These are phyloP conservation scores for Blastocystis sp. DNA, from an alignment of 352 stramenopile genomes.

Conservation along the genomic window DNA sequence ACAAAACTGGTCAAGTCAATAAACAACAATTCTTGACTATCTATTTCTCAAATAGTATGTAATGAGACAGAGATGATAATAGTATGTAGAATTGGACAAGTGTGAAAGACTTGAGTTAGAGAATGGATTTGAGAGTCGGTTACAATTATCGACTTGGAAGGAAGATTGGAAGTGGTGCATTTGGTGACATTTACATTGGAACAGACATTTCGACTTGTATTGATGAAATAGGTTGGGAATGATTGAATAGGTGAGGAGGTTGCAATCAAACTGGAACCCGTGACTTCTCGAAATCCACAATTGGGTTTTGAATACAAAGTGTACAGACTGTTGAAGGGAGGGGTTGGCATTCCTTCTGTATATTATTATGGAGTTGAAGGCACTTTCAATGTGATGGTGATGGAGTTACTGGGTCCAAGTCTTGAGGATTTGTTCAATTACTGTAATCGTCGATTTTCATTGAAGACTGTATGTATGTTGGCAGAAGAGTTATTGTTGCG, in stretches of 20 bases:
- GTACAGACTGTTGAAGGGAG: constrained; percentile 97
- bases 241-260: constrained; percentile 75
- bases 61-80: background rate
- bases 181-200: constrained; percentile 98
- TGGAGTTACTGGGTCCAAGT: constrained; percentile 93
- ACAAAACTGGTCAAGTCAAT: no score
- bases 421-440: constrained; percentile 88
- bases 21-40: no score
- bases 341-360: constrained; percentile 91
- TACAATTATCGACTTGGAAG: constrained; percentile 97
- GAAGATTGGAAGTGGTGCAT: constrained; percentile 97
- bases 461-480: constrained; percentile 85
- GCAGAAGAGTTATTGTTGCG: constrained; percentile 80
- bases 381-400: constrained; percentile 98
- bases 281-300: constrained; percentile 86
- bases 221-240: background rate
- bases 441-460: constrained; percentile 79
- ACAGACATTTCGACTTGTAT: constrained; percentile 78
- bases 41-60: no score
- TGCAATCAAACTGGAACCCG: constrained; percentile 95
- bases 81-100: background rate
- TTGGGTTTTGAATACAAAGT: constrained; percentile 99
- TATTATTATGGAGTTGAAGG: constrained; percentile 94
- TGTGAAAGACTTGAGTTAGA: background rate
- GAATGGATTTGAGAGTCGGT: constrained; percentile 86